These are phyloP conservation scores for Crithidia mellificae DNA, from an alignment of 208 protist species.

Conservation along the genomic window DNA sequence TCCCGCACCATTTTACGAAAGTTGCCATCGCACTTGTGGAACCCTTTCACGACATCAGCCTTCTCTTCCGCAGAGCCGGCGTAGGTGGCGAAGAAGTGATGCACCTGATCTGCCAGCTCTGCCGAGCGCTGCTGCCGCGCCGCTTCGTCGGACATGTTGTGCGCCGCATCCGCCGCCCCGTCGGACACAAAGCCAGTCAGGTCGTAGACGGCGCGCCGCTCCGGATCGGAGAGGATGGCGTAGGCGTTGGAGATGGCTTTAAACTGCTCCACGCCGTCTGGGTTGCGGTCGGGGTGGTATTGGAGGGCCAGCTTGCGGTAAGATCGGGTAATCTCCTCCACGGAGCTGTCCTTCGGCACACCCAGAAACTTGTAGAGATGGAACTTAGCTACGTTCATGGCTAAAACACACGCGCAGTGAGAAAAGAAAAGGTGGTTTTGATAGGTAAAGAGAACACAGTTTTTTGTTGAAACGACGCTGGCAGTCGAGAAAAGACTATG, in stretches of 20 bases:
- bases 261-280: slow-evolving; percentile 81
- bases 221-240: slow-evolving; percentile 93
- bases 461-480: too few relatives aligned
- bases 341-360: slow-evolving; percentile 42
- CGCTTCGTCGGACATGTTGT: slow-evolving; percentile 11
- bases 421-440: too few relatives aligned
- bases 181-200: slow-evolving; percentile 51
- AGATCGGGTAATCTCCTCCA: slow-evolving; percentile 57
- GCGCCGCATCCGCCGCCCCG: slow-evolving; percentile 5
- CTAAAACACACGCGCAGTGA: too few relatives aligned
- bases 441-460: too few relatives aligned
- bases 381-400: slow-evolving; percentile 16
- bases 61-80: slow-evolving; percentile 70
- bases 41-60: slow-evolving; percentile 55
- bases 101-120: slow-evolving; percentile 65
- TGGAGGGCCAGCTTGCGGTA: slow-evolving; percentile 78
- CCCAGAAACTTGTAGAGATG: slow-evolving; percentile 68
- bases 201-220: slow-evolving; percentile 97
- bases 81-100: slow-evolving; percentile 74
- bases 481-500: too few relatives aligned
- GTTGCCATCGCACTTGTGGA: slow-evolving; percentile 66
- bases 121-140: slow-evolving; percentile 62
- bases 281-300: slow-evolving; percentile 91
- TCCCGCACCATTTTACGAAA: slow-evolving; percentile 74
- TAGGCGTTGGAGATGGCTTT: slow-evolving; percentile 95